Evolutionary conservation across 768 basidiomycete genomes (phyloP), one percentile per base, ranked within the genome.

Genomic region (Galerina sulciceps): DNA sequence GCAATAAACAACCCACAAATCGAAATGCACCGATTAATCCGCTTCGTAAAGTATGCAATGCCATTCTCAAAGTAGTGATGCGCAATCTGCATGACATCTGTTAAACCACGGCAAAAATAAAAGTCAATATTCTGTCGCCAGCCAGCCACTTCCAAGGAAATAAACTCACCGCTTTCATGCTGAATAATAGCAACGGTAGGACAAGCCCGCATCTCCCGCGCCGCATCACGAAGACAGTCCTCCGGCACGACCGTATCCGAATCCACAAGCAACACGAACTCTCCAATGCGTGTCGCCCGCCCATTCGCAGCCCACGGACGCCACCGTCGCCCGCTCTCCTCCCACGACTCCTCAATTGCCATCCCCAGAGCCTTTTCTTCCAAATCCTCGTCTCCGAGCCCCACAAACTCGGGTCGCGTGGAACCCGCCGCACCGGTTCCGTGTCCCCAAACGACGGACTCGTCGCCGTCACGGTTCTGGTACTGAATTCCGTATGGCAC

Each of bases 1-100:
- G 15, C 44, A 22, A 26, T 15, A 38, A 1, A 76, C 67, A 70
- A 56, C 78, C 10, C 79, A 88, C 86, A 89, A 82, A 80, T 89
- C 71, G 79, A 90, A 77, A 81, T 93, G 63, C 78, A 87, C 70
- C 81, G 76, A 67, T 94, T 93, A 70, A 94, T 89, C 59, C 91
- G 79, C 59, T 84, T 81, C 15, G 93, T 94, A 73, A 95, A 94
- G 72, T 88, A 89, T 13, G 92, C 84, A 61, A 94, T 86, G 65
- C 89, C 91, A 65, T 93, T 94, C 73, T 96, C 94, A 67, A 96
- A 95, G 72, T 91, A 95, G 71, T 94, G 90, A 68, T 88, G 78
- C 0, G 85, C 91, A 57, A 93, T 90, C 71, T 93, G 89, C 87
- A 93, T 89, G 45, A 94, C 91, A 66, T 90, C 89, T 70, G 72